Base-by-base conservation (phyloP, 352 stramenopile species). In the Elongisporangium undulatum region DNA sequence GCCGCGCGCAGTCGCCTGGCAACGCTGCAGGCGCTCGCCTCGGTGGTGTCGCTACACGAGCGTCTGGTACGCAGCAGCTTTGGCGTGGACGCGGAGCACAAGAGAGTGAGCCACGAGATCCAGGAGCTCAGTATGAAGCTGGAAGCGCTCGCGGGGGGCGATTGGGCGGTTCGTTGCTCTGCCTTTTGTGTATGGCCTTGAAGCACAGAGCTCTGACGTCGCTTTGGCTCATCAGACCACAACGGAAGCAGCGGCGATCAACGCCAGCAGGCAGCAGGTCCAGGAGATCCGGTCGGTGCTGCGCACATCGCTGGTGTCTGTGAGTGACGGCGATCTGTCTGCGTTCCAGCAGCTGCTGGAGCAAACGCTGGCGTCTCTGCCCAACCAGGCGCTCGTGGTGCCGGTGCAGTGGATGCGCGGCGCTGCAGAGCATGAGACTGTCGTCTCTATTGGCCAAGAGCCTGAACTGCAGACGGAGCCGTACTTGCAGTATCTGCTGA, bases 341-440 rank as follows among this genome's bases (percentile, higher is more conserved):
- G 64, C 80, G 48, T 89, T 89, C 54, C 72, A 82, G 34, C 69
- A 89, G n/a, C 74, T 83, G 2, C 12, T 87, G 1, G 75, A 87
- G 59, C 71, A 85, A 57, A 24, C 88, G 0, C 85, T 91, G 54
- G 68, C 58, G 13, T 69, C 65, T 2, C 49, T 81, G 2, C 55
- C 66, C 1, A 49, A 59, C 4, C 62, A 77, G 24, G 73, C 61
- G 39, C 57, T 91, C 22, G 23, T 67, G 21, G 41, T 91, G 15
- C 73, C 79, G 0, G 72, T 67, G 16, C 65, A 64, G n/a, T 91
- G 77, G 82, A 63, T 88, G 19, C 61, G 62, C 3, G 2, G 49
- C 66, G 12, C 3, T 24, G 24, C 34, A 34, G 4, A 51, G 5
- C 9, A 54, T 17, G 12, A 58, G 15, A 50, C 29, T 26, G 7